Evolutionary conservation across 2,329 filamentous ascomycete species (phyloP).

Genomic region (Clonostachys rosea): DNA sequence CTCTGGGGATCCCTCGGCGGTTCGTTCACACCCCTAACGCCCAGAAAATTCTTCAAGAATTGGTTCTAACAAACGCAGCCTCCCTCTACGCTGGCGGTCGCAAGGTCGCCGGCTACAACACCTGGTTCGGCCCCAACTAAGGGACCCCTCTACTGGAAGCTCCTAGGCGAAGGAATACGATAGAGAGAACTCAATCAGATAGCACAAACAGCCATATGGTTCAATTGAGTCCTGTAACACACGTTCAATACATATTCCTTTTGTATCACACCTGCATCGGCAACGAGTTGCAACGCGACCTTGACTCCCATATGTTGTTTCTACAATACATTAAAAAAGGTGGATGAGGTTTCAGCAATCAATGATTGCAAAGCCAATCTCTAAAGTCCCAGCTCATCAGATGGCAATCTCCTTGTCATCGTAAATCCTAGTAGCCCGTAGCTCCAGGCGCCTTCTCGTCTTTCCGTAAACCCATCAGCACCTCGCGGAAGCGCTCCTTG

Average conservation of each 20-base stretch:
- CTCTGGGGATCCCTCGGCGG: slow-evolving; percentile 59
- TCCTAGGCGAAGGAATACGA: too few species aligned
- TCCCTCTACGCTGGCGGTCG: slow-evolving; percentile 70
- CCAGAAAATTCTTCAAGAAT: neutral
- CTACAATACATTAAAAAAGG: slow-evolving; percentile 9
- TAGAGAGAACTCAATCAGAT: too few species aligned
- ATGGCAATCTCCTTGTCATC: neutral
- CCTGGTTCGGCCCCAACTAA: slow-evolving; percentile 51
- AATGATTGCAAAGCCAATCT: neutral
- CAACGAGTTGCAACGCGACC: too few species aligned
- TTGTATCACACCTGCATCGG: neutral
- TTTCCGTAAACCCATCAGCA: slow-evolving; percentile 83
- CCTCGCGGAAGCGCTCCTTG: slow-evolving; percentile 93
- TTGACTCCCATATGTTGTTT: slow-evolving; percentile 1
- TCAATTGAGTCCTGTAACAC: slow-evolving; percentile 1
- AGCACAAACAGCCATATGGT: neutral
- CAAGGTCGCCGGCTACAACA: slow-evolving; percentile 74
- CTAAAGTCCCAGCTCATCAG: neutral
- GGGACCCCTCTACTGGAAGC: neutral
- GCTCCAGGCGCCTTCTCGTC: slow-evolving; percentile 80
- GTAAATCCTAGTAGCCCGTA: slow-evolving; percentile 47
- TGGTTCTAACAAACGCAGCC: slow-evolving; percentile 27
- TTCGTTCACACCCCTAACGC: slow-evolving; percentile 31
- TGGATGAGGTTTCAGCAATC: neutral
- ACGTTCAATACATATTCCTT: slow-evolving; percentile 2